Base-by-base conservation (phyloP, 75 land plant genomes). In the Pseudotsuga menziesii region DNA sequence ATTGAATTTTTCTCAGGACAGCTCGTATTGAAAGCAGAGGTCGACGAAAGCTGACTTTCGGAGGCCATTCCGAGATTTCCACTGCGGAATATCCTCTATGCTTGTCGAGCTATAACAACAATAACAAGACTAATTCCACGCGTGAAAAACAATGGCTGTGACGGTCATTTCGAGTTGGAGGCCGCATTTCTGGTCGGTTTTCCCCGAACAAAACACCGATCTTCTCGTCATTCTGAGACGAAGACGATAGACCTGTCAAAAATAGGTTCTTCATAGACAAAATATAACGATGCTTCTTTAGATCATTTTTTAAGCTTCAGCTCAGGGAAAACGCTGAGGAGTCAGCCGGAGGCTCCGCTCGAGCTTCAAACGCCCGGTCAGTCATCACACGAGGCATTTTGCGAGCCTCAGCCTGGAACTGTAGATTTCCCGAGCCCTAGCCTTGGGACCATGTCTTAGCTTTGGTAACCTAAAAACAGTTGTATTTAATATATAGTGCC, bases 361-460 rank as follows among this genome's bases (percentile, higher is more conserved):
- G 36, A n/a, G 19, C 48, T 35, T 39, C 39, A 35, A 35, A 17
- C 0, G 71, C 22, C 19, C 48, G 32, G 71, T 17, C 22, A 67
- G 9, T 67, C 20, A 48, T 48, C 52, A 48, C 11, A 8, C 0
- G 11, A 48, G 52, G 67, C 32, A 29, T 39, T 63, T 32, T 39
- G 20, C 48, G 44, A 32, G 8, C 71, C 71, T 67, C 71, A 39
- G 71, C 44, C 23, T 67, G 48, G 8, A 39, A 35, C 41, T 17
- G 44, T 35, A 36, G 44, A 35, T 67, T 67, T 67, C 39, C 71
- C 71, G n/a, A 39, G 48, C 71, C 71, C 36, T 44, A 35, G 71
- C 11, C 20, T 39, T 12, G 48, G 41, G 20, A 6, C 71, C 71
- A 19, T 19, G 48, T 3, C 71, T 67, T 44, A 67, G 23, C 41